These are phyloP conservation scores for Candida coleopterorum DNA, from an alignment of 805 yeast genomes.

Conservation along the genomic window DNA sequence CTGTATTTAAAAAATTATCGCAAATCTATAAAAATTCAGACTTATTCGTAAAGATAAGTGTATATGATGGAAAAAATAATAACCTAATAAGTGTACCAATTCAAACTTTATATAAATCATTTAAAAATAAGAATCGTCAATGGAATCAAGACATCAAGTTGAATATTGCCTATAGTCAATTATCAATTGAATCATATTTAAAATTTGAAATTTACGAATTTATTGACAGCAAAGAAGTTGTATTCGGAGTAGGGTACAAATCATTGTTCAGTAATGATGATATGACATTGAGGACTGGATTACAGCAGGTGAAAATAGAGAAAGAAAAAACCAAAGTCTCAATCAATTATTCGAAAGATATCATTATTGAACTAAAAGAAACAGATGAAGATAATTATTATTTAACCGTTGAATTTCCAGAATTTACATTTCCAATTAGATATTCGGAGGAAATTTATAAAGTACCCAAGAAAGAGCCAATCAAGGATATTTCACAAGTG, in stretches of 20 bases:
- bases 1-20: conserved; percentile 29
- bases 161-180: conserved; percentile 66
- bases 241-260: conserved; percentile 60
- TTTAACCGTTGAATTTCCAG: conserved; percentile 37
- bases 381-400: conserved; percentile 14
- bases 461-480: conserved; percentile 2
- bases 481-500: conserved; percentile 15
- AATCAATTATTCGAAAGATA: conserved; percentile 12
- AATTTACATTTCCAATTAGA: conserved; percentile 39
- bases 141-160: conserved; percentile 75
- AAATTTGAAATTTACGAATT: conserved; percentile 67
- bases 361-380: conserved; percentile 14
- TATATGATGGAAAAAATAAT: conserved; percentile 30
- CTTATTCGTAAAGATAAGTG: conserved; percentile 25
- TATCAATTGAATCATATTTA: conserved; percentile 60
- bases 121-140: conserved; percentile 33
- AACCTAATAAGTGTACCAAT: conserved; percentile 24
- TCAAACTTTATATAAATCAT: conserved; percentile 33
- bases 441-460: conserved; percentile 31
- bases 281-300: conserved; percentile 64
- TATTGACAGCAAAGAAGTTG: conserved; percentile 44
- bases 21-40: conserved; percentile 31
- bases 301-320: conserved; percentile 45
- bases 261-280: conserved; percentile 50
- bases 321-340: conserved; percentile 14